Percentiles rank a stretch among this genome's conserved stretches.
Evolutionary conservation across 2,329 filamentous ascomycete species (phyloP).

Genomic region (Podosphaera xanthii): DNA sequence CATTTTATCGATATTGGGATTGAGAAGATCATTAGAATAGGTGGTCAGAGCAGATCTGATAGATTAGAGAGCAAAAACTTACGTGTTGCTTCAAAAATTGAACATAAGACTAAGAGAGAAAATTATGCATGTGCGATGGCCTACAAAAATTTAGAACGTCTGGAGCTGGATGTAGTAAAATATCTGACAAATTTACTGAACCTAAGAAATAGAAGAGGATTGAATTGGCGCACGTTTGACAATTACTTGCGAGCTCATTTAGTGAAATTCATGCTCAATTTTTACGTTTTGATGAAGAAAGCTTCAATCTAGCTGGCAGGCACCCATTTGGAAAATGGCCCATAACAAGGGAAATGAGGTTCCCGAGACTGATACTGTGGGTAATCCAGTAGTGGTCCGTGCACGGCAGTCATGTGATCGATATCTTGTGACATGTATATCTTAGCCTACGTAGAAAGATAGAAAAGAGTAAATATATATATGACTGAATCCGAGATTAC

Average conservation of each 20-base stretch:
- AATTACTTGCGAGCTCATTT: constrained; percentile 3
- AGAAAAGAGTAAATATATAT: too few relatives aligned
- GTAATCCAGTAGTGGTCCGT: too few relatives aligned
- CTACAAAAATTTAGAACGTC: constrained; percentile 4
- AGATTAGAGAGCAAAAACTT: constrained; percentile 9
- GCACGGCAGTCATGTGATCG: too few relatives aligned
- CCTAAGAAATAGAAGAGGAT: constrained; percentile 2
- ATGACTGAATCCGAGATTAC: too few relatives aligned
- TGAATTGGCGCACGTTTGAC: constrained; percentile 4
- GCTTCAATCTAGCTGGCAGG: constrained; percentile 5
- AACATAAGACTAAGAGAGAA: constrained; percentile 6
- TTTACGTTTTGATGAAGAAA: constrained; percentile 5
- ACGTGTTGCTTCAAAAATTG: constrained; percentile 5
- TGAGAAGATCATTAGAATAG: constrained; percentile 10
- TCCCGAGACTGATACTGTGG: neutral
- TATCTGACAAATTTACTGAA: constrained; percentile 3
- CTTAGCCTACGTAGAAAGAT: too few relatives aligned
- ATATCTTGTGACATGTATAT: too few relatives aligned
- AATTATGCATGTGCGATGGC: constrained; percentile 3
- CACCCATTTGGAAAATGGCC: constrained; percentile 8
- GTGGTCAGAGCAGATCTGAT: constrained; percentile 10
- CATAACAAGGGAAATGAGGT: neutral
- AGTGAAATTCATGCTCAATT: constrained; percentile 7
- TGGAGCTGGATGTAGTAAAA: constrained; percentile 1
- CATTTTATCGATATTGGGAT: constrained; percentile 12